A percentile compares a stretch with the other conserved stretches of the same genome.
Evolutionary conservation across 257 asterid species (phyloP).

Genomic region (Solanum lycopersicoides): DNA sequence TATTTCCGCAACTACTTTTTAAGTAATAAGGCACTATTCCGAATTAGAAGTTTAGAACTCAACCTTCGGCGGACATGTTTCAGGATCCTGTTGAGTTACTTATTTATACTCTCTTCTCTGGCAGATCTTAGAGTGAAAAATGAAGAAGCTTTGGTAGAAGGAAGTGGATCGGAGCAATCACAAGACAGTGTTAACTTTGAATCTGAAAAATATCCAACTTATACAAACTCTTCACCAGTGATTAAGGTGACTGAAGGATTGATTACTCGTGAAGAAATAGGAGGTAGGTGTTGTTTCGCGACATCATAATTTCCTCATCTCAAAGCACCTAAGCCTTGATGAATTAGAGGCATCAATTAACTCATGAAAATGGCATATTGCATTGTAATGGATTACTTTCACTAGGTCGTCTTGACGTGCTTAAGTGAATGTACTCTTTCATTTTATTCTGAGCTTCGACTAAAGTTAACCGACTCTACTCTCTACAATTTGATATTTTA

Average conservation of each 20-base stretch:
- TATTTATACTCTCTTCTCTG: neutral
- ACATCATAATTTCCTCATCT: neutral
- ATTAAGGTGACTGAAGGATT: neutral
- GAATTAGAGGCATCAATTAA: neutral
- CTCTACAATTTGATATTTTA: neutral
- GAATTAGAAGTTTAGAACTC: neutral
- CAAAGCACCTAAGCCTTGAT: neutral
- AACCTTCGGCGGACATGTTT: neutral
- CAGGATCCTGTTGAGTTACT: conserved; percentile 1
- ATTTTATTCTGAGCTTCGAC: neutral
- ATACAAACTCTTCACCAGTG: neutral
- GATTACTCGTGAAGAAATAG: neutral
- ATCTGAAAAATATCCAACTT: neutral
- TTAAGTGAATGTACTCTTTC: neutral
- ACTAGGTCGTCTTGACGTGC: neutral
- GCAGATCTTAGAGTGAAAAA: conserved; percentile 6
- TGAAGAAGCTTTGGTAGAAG: conserved; percentile 5
- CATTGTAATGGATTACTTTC: neutral
- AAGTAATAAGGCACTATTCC: neutral
- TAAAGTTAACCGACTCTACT: neutral
- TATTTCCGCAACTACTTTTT: neutral
- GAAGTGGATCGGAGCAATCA: neutral
- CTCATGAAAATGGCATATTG: neutral
- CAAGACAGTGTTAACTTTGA: neutral
- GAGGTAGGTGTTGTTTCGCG: neutral